Percentiles rank a stretch among this genome's conserved stretches.
These are phyloP conservation scores for Ogataea haglerorum DNA, from an alignment of 805 yeast species.

Conservation along the genomic window DNA sequence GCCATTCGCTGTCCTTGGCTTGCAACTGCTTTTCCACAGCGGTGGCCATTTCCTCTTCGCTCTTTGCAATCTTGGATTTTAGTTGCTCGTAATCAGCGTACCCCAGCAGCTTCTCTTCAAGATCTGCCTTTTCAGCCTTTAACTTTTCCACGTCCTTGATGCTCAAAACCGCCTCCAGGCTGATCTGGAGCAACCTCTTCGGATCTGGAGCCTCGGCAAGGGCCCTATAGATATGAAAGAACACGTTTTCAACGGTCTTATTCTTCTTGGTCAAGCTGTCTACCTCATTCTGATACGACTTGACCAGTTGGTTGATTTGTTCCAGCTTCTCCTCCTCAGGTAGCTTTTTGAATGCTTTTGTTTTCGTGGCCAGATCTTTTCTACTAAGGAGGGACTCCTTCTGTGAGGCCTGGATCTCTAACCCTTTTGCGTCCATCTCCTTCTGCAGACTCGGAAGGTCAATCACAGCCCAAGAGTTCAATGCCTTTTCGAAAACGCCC, in stretches of 20 bases:
- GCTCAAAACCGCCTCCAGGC: conserved; percentile 56
- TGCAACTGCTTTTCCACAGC: conserved; percentile 49
- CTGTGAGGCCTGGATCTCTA: conserved; percentile 69
- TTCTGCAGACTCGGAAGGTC: conserved; percentile 69
- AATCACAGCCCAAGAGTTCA: conserved; percentile 72
- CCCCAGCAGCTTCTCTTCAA: conserved; percentile 58
- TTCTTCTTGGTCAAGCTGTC: conserved; percentile 77
- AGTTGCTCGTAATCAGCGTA: conserved; percentile 78
- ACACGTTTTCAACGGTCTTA: conserved; percentile 67
- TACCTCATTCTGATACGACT: conserved; percentile 82
- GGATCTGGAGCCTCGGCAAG: conserved; percentile 95
- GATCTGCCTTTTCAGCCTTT: conserved; percentile 44
- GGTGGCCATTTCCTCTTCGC: conserved; percentile 60
- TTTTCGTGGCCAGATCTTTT: conserved; percentile 72
- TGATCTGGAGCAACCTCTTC: conserved; percentile 67
- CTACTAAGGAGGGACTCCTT: conserved; percentile 64
- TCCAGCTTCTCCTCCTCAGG: conserved; percentile 62
- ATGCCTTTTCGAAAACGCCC: conserved; percentile 48
- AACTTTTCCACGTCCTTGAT: conserved; percentile 48
- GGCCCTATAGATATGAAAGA: conserved; percentile 70
- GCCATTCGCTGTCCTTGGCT: conserved; percentile 73
- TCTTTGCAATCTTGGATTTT: conserved; percentile 55
- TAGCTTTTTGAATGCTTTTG: conserved; percentile 81
- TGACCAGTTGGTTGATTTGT: conserved; percentile 64
- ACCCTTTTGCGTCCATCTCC: conserved; percentile 69